Percentiles rank a stretch among this genome's conserved stretches.
Evolutionary conservation across 768 basidiomycete species (phyloP).

Genomic region (Mrakia gelida): DNA sequence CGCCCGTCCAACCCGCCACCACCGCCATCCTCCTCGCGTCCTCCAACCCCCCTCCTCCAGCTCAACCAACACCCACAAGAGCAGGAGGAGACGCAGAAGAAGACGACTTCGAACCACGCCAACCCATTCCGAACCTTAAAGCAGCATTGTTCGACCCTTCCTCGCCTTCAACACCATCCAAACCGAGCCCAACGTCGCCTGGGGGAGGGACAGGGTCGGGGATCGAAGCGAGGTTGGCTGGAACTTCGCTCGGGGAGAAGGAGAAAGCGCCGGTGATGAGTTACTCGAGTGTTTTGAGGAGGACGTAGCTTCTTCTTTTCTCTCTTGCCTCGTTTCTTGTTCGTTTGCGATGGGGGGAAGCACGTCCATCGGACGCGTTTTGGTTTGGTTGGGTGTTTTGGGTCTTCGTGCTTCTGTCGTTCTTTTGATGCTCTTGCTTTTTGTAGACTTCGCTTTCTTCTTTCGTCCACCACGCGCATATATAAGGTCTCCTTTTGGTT

Average conservation of each 20-base stretch:
- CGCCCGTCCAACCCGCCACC: background rate
- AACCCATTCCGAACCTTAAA: constrained; percentile 2
- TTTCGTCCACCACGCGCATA: too few relatives aligned
- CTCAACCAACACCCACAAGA: background rate
- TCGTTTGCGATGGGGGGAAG: too few relatives aligned
- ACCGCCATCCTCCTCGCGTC: background rate
- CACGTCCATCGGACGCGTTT: too few relatives aligned
- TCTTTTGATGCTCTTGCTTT: too few relatives aligned
- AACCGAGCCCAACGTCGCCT: too few relatives aligned
- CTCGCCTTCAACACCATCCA: background rate
- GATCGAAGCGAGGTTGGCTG: constrained; percentile 14
- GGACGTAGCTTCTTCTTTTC: too few relatives aligned
- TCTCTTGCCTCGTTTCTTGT: too few relatives aligned
- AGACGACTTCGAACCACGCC: constrained; percentile 27
- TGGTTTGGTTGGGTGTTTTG: too few relatives aligned
- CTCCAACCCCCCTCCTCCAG: background rate
- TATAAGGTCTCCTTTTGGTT: too few relatives aligned
- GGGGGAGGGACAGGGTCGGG: background rate
- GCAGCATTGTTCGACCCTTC: constrained; percentile 27
- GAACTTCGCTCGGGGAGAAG: background rate
- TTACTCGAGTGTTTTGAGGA: constrained; percentile 21
- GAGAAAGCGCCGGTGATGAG: background rate
- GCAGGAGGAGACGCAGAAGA: background rate
- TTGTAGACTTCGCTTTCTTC: too few relatives aligned
- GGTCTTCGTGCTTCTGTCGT: too few relatives aligned